Evolutionary conservation across 352 stramenopile genomes (phyloP).

Genomic region (Phytopythium chamaehyphon): DNA sequence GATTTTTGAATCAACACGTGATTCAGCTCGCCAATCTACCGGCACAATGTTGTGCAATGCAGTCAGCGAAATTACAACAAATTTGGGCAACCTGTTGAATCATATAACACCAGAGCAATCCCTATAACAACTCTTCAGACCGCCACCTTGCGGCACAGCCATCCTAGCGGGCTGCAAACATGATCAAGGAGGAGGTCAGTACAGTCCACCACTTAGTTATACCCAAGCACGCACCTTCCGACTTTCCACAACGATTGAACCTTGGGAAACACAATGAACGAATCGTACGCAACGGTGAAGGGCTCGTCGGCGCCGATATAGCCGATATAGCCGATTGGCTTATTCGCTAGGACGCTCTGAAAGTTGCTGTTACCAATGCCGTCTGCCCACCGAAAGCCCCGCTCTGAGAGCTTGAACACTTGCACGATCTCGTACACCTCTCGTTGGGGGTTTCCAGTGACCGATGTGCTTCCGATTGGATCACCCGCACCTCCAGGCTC

Average conservation of each 20-base stretch:
- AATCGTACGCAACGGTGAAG: conserved; percentile 52
- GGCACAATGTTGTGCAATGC: too few species aligned
- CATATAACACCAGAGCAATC: too few species aligned
- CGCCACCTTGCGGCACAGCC: conserved; percentile 31
- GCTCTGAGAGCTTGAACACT: conserved; percentile 55
- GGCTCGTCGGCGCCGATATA: conserved; percentile 31
- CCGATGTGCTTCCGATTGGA: background rate
- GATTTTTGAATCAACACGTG: too few species aligned
- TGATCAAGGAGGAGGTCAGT: conserved; percentile 1
- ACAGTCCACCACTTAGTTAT: background rate
- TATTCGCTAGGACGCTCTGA: conserved; percentile 27
- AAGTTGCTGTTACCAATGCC: conserved; percentile 62
- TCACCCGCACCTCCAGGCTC: conserved; percentile 6
- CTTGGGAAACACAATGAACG: conserved; percentile 70
- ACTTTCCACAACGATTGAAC: conserved; percentile 52
- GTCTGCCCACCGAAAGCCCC: conserved; percentile 51
- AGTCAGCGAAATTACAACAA: too few species aligned
- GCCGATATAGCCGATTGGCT: conserved; percentile 50
- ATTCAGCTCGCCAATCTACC: too few species aligned
- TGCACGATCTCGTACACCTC: conserved; percentile 47
- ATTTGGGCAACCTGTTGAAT: too few species aligned
- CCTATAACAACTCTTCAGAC: background rate
- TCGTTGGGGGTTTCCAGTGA: background rate
- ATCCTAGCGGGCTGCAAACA: conserved; percentile 39
- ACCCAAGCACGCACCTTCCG: conserved; percentile 33